Evolutionary conservation across 257 asterid species (phyloP).

Genomic region (Craterostigma plantagineum): DNA sequence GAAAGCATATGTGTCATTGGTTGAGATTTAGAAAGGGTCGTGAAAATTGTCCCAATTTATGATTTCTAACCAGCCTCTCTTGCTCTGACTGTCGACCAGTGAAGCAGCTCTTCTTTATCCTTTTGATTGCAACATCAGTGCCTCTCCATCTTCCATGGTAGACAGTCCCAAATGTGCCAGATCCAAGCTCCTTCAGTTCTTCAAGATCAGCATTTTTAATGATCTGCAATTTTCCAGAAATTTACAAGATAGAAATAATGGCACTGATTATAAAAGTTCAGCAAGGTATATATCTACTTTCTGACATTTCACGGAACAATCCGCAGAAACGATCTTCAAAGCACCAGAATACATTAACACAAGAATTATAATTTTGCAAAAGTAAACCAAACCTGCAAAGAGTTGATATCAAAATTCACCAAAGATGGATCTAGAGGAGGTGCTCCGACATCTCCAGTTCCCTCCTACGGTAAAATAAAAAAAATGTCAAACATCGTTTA

Average conservation of each 20-base stretch:
- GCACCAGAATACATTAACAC: not conserved
- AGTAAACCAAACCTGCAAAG: conserved; percentile 54
- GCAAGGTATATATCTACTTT: not conserved
- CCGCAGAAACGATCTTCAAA: not conserved
- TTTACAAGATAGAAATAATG: too few relatives aligned
- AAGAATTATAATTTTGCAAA: conserved; percentile 1
- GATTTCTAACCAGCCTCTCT: conserved; percentile 40
- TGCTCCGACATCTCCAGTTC: conserved; percentile 27
- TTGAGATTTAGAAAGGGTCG: too few relatives aligned
- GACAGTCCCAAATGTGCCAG: conserved; percentile 34
- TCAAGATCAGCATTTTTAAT: conserved; percentile 25
- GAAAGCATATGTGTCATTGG: too few relatives aligned
- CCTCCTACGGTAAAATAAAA: conserved; percentile 28
- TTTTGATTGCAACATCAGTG: conserved; percentile 69
- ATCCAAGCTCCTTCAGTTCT: conserved; percentile 28
- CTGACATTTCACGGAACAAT: too few relatives aligned
- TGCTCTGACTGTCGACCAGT: conserved; percentile 65
- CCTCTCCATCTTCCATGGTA: conserved; percentile 35
- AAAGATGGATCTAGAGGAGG: conserved; percentile 46
- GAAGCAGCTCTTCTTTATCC: conserved; percentile 66
- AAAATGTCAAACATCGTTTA: too few relatives aligned
- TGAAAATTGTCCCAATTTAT: not conserved
- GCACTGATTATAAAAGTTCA: too few relatives aligned
- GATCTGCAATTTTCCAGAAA: conserved; percentile 13
- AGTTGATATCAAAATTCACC: conserved; percentile 44